phyloP scores from a whole-genome alignment of 2,329 filamentous ascomycete genomes.

The Aspergillus sp. region DNA sequence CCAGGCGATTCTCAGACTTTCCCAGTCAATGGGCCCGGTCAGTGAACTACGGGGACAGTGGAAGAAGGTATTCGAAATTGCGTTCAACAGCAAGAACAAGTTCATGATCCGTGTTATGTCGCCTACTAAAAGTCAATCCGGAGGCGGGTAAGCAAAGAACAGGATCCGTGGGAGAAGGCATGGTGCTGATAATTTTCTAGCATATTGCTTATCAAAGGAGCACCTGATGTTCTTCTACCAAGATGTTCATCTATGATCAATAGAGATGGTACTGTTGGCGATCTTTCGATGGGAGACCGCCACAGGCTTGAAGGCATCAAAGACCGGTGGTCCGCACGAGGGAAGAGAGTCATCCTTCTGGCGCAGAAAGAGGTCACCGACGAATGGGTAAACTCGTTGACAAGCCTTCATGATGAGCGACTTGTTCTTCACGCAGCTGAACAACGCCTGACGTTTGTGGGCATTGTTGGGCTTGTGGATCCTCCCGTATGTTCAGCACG shows the following conservation, averaged over 20 bases:
- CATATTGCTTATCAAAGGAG: conserved; percentile 73
- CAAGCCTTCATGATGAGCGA: background rate
- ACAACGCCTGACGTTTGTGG: conserved; percentile 48
- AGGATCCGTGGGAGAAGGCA: background rate
- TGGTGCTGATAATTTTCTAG: background rate
- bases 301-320: conserved; percentile 55
- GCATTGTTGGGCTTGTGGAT: conserved; percentile 59
- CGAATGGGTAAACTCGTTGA: background rate
- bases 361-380: conserved; percentile 51
- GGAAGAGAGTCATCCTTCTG: conserved; percentile 65
- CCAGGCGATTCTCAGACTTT: conserved; percentile 69
- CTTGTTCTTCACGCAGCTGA: conserved; percentile 38
- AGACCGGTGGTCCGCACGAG: conserved; percentile 65
- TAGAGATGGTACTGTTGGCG: conserved; percentile 52
- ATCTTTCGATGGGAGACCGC: conserved; percentile 45
- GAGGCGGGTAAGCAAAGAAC: background rate
- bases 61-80: conserved; percentile 64
- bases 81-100: conserved; percentile 82
- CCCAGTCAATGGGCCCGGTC: conserved; percentile 62
- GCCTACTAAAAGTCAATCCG: conserved; percentile 8
- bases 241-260: conserved; percentile 60
- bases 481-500: conserved; percentile 41
- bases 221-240: conserved; percentile 68
- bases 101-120: conserved; percentile 67
- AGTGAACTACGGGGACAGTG: conserved; percentile 60